Evolutionary conservation across 768 basidiomycete species (phyloP).

Genomic region (Amanita subjunquillea): DNA sequence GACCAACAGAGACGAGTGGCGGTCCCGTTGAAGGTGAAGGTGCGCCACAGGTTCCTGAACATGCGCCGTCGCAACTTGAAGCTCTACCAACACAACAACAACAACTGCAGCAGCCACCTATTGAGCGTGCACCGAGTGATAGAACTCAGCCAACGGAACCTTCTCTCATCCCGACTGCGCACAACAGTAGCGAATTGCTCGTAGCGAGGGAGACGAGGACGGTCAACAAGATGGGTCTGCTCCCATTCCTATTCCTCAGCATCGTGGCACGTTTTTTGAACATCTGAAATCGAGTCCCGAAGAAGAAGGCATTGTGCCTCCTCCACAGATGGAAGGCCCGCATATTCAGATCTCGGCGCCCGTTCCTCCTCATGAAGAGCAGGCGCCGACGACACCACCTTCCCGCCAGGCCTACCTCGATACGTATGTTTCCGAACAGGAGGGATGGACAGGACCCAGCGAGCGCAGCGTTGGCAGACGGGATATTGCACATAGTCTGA

Average conservation of each 20-base stretch:
- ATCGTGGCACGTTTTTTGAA: background rate
- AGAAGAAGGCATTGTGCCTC: background rate
- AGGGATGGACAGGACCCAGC: conserved; percentile 1
- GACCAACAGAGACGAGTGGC: too few relatives aligned
- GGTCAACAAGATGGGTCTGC: background rate
- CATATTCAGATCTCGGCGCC: background rate
- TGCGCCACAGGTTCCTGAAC: background rate
- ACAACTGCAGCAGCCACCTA: background rate
- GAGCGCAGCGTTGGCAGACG: background rate
- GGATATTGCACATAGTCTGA: background rate
- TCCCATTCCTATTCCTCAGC: conserved; percentile 1
- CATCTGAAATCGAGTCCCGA: background rate
- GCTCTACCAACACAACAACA: background rate
- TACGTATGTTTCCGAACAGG: background rate
- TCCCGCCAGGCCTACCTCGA: background rate
- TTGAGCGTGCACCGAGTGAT: background rate
- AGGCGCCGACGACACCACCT: background rate
- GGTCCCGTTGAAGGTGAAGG: background rate
- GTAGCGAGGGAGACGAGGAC: background rate
- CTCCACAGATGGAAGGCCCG: background rate
- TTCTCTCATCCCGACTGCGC: background rate
- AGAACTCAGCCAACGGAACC: conserved; percentile 1
- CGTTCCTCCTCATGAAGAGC: background rate
- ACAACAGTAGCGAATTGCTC: background rate
- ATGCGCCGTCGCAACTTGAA: background rate